These are phyloP conservation scores for Polyplosphaeria fusca DNA, from an alignment of 495 filamentous ascomycete genomes.

Conservation along the genomic window DNA sequence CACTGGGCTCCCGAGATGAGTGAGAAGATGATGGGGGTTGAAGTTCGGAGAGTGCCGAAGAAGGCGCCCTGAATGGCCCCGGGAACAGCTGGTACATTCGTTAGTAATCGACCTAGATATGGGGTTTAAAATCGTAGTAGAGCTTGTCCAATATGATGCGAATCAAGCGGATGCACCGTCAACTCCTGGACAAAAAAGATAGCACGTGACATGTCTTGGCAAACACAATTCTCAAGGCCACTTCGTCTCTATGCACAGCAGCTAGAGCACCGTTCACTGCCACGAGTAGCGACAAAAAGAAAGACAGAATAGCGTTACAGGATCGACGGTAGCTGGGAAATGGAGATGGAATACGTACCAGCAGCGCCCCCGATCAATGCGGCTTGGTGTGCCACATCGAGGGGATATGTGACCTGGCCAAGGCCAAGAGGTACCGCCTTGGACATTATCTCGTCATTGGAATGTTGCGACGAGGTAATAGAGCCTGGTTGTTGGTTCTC, in stretches of 20 bases:
- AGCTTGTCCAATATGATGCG: too few species aligned
- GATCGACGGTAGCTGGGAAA: too few species aligned
- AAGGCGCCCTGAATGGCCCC: slow-evolving; percentile 72
- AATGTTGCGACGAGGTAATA: too few species aligned
- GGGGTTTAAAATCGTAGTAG: background rate
- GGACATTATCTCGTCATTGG: too few species aligned
- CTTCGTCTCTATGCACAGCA: too few species aligned
- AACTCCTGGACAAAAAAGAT: too few species aligned
- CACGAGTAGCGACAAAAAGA: too few species aligned
- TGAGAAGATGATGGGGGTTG: slow-evolving; percentile 66
- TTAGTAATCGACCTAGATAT: slow-evolving; percentile 24
- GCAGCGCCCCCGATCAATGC: slow-evolving; percentile 13
- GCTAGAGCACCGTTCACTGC: too few species aligned
- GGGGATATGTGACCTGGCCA: slow-evolving; percentile 12
- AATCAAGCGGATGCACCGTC: slow-evolving; percentile 47
- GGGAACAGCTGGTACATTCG: slow-evolving; percentile 54
- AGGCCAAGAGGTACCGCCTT: slow-evolving; percentile 14
- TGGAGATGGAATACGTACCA: too few species aligned
- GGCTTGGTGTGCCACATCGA: slow-evolving; percentile 13
- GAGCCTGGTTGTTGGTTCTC: too few species aligned
- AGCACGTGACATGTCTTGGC: slow-evolving; percentile 20
- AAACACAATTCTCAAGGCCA: too few species aligned
- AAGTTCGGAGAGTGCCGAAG: slow-evolving; percentile 63
- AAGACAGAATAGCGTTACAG: too few species aligned
- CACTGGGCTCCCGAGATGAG: slow-evolving; percentile 72